Evolutionary conservation across 768 basidiomycete species (phyloP).

Genomic region (Phanerochaete sordida): DNA sequence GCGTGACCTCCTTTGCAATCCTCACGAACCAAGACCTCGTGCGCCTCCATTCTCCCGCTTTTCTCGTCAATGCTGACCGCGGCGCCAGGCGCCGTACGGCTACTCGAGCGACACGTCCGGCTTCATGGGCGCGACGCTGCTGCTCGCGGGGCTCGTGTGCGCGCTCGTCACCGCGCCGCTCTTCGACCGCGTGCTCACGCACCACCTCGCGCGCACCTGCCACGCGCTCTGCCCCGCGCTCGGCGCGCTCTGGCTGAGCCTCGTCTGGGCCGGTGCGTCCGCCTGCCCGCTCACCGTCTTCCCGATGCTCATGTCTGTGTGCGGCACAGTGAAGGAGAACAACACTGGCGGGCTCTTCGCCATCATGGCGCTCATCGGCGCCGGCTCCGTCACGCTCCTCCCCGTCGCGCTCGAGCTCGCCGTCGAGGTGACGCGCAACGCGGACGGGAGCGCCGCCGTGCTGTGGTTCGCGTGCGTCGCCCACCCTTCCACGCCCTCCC

Average conservation of each 20-base stretch:
- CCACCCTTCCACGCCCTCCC: neutral
- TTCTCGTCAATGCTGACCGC: neutral
- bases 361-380: constrained; percentile 67
- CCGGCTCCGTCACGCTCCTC: constrained; percentile 62
- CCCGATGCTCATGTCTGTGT: neutral
- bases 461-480: constrained; percentile 68
- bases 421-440: constrained; percentile 76
- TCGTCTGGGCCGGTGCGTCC: constrained; percentile 76
- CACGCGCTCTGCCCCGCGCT: constrained; percentile 62
- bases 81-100: constrained; percentile 60
- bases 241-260: constrained; percentile 60
- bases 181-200: constrained; percentile 80
- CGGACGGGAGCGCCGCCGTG: constrained; percentile 72
- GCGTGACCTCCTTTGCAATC: constrained; percentile 60
- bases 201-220: constrained; percentile 56
- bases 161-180: constrained; percentile 69
- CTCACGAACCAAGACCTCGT: constrained; percentile 70
- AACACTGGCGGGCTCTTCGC: constrained; percentile 59
- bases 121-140: constrained; percentile 63
- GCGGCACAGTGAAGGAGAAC: constrained; percentile 51
- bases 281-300: neutral
- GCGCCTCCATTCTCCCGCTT: constrained; percentile 15
- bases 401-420: constrained; percentile 76
- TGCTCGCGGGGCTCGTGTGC: constrained; percentile 67
- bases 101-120: constrained; percentile 68